Evolutionary conservation across 2,329 filamentous ascomycete species (phyloP).

Genomic region (Cladophialophora bantiana): DNA sequence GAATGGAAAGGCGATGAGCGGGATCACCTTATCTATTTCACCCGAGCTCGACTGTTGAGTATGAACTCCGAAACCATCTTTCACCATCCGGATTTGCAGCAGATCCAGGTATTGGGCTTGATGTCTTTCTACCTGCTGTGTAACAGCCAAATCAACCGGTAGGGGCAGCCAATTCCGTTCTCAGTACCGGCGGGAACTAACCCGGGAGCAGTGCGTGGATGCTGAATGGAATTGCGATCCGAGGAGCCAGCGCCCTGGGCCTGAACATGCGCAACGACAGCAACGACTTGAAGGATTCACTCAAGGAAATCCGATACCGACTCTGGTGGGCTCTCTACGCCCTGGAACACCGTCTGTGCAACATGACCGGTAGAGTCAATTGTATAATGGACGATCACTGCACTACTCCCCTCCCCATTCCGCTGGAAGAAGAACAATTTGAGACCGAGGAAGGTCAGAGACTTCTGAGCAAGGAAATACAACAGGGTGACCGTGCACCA

Average conservation of each 20-base stretch:
- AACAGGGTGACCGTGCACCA: slow-evolving; percentile 42
- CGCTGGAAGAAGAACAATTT: slow-evolving; percentile 51
- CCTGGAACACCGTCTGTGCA: slow-evolving; percentile 53
- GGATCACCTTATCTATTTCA: slow-evolving; percentile 55
- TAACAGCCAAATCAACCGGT: slow-evolving; percentile 55
- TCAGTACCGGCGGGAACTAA: slow-evolving; percentile 22
- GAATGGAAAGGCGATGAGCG: slow-evolving; percentile 51
- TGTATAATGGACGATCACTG: slow-evolving; percentile 53
- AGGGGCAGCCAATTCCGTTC: slow-evolving; percentile 31
- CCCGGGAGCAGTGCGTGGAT: slow-evolving; percentile 49
- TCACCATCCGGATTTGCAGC: slow-evolving; percentile 54
- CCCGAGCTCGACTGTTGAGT: slow-evolving; percentile 52
- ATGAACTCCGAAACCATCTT: slow-evolving; percentile 53
- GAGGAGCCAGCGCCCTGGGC: slow-evolving; percentile 52
- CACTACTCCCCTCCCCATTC: slow-evolving; percentile 52
- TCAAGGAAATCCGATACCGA: slow-evolving; percentile 55
- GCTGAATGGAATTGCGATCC: slow-evolving; percentile 51
- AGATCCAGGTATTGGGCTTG: slow-evolving; percentile 54
- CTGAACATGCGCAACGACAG: slow-evolving; percentile 55
- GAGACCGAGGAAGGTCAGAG: slow-evolving; percentile 45
- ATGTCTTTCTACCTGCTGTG: slow-evolving; percentile 54
- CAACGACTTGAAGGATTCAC: slow-evolving; percentile 46
- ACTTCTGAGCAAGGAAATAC: slow-evolving; percentile 46
- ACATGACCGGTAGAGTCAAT: slow-evolving; percentile 55
- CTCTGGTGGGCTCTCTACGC: slow-evolving; percentile 56